Percentiles rank a stretch among this genome's conserved stretches.
Evolutionary conservation across 169 alveolate genomes (phyloP).

Genomic region (Perkinsus olseni): DNA sequence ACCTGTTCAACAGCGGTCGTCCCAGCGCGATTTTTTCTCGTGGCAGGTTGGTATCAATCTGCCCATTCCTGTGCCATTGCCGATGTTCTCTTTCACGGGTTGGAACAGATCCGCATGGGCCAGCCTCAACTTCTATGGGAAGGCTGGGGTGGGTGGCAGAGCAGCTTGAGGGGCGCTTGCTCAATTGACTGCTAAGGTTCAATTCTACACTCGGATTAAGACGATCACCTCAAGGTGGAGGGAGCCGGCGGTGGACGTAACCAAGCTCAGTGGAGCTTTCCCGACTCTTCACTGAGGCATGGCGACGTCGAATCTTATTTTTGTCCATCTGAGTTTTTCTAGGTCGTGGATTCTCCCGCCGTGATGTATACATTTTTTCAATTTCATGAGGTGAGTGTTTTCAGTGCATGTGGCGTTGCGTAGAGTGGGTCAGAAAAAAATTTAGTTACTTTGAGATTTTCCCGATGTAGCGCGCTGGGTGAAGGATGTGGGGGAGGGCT

Average conservation of each 20-base stretch:
- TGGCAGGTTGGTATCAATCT: constrained; percentile 59
- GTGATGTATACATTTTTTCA: too few species aligned
- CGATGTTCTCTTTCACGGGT: constrained; percentile 55
- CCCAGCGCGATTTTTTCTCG: too few species aligned
- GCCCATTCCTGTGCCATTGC: constrained; percentile 65
- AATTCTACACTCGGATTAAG: constrained; percentile 64
- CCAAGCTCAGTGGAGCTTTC: neutral
- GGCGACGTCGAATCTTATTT: too few species aligned
- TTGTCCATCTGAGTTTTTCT: too few species aligned
- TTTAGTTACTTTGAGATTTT: too few species aligned
- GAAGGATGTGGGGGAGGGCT: too few species aligned
- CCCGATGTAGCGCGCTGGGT: too few species aligned
- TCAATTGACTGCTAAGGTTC: neutral
- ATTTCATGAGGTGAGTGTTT: too few species aligned
- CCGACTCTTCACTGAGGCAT: neutral
- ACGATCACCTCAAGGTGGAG: constrained; percentile 73
- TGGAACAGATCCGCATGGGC: constrained; percentile 61
- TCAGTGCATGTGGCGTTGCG: too few species aligned
- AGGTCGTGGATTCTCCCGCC: too few species aligned
- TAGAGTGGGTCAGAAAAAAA: too few species aligned
- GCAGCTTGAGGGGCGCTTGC: neutral
- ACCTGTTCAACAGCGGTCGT: neutral
- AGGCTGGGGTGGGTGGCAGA: constrained; percentile 37
- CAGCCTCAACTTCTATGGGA: constrained; percentile 70
- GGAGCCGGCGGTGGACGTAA: constrained; percentile 1